Evolutionary conservation across 1,284 basidiomycete species (phyloP).

Genomic region (Exobasidium cylindrosporum): DNA sequence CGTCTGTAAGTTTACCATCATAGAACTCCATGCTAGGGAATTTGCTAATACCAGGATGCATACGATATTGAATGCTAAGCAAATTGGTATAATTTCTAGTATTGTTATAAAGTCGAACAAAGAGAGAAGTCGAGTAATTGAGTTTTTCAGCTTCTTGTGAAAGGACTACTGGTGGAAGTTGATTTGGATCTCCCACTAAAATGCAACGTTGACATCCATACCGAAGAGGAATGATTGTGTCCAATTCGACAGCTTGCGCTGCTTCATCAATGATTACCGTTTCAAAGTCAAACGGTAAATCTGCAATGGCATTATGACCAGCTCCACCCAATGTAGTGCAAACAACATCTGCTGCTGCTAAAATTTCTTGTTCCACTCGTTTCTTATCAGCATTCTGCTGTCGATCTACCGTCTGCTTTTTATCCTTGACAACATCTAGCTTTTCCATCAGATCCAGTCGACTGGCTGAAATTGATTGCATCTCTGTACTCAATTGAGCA

Average conservation of each 20-base stretch:
- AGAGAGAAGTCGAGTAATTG: conserved; percentile 84
- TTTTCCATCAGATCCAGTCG: conserved; percentile 32
- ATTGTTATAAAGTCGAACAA: conserved; percentile 83
- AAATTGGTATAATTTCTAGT: conserved; percentile 79
- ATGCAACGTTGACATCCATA: conserved; percentile 81
- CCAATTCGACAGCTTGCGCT: conserved; percentile 92
- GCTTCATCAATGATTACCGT: conserved; percentile 98
- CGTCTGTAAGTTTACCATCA: conserved; percentile 74
- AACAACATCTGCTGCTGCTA: conserved; percentile 74
- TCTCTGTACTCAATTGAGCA: conserved; percentile 20
- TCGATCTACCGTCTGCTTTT: conserved; percentile 34
- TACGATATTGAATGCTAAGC: conserved; percentile 96
- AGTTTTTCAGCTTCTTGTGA: conserved; percentile 77
- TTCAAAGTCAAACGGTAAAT: conserved; percentile 75
- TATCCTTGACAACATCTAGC: conserved; percentile 46
- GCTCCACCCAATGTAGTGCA: conserved; percentile 84
- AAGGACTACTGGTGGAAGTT: conserved; percentile 93
- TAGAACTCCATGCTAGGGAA: conserved; percentile 92
- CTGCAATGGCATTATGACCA: conserved; percentile 80
- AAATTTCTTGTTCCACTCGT: conserved; percentile 34
- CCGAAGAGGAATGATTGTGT: conserved; percentile 92
- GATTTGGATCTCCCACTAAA: conserved; percentile 96
- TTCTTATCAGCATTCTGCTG: conserved; percentile 41
- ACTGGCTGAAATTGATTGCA: conserved; percentile 30
- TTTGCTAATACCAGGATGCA: conserved; percentile 93